Percentiles rank a stretch among this genome's conserved stretches.
Conservation (phyloP, 2,329 filamentous ascomycete genomes). For the Zalaria obscura region DNA sequence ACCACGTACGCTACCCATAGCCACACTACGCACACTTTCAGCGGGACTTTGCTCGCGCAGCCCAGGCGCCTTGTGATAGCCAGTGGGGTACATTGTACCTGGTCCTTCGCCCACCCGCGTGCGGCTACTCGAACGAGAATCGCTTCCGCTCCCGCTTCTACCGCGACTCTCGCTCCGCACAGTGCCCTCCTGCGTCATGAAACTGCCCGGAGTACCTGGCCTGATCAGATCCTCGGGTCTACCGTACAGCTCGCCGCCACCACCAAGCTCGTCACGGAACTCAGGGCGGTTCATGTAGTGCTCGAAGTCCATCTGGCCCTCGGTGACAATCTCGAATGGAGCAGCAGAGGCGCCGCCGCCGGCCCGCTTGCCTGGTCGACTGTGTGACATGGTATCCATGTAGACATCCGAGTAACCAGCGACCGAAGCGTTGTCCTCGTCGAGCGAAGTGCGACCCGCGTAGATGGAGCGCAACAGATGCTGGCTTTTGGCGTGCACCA, state of each 20-base stretch:
- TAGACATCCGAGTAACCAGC: conserved; percentile 75
- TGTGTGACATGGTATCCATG: conserved; percentile 61
- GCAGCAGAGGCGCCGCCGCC: conserved; percentile 29
- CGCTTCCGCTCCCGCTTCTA: conserved; percentile 9
- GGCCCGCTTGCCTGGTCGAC: conserved; percentile 39
- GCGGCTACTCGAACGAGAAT: conserved; percentile 15
- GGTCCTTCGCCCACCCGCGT: conserved; percentile 15
- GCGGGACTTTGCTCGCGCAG: conserved; percentile 27
- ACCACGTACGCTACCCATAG: conserved; percentile 11
- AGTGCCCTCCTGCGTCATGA: conserved; percentile 14
- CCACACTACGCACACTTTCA: conserved; percentile 12
- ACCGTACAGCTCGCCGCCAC: conserved; percentile 45
- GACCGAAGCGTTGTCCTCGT: conserved; percentile 43
- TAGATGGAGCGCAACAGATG: conserved; percentile 79
- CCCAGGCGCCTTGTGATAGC: conserved; percentile 32
- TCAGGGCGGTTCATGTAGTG: conserved; percentile 85
- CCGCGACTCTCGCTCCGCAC: neutral
- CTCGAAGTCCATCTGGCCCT: conserved; percentile 74
- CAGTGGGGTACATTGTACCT: conserved; percentile 29
- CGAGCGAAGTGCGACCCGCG: conserved; percentile 53
- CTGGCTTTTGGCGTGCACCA: conserved; percentile 86
- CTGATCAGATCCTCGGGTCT: conserved; percentile 43
- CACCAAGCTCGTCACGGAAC: conserved; percentile 78
- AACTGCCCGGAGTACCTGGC: conserved; percentile 46
- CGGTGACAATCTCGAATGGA: conserved; percentile 82